phyloP scores from a whole-genome alignment of 2,329 filamentous ascomycete species.

The Pyrenophora graminea region DNA sequence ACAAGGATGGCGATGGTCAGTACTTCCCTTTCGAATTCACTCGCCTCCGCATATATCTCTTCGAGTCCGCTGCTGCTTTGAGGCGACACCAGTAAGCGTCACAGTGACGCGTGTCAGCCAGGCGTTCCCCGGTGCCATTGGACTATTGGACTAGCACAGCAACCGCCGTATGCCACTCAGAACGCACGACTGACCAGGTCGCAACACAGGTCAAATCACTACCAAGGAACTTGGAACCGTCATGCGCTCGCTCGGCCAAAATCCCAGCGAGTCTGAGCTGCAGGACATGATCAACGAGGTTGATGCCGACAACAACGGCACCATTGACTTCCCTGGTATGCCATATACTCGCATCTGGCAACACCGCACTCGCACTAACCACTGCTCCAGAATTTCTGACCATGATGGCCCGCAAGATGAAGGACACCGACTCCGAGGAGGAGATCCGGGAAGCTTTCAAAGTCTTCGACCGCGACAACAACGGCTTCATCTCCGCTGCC shows the following conservation, averaged over 20 bases:
- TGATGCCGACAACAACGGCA: constrained; percentile 67
- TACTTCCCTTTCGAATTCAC: constrained; percentile 11
- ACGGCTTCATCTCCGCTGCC: constrained; percentile 66
- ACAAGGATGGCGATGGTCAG: constrained; percentile 64
- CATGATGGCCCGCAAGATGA: constrained; percentile 68
- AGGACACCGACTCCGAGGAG: constrained; percentile 65
- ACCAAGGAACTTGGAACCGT: constrained; percentile 66
- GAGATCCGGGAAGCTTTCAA: constrained; percentile 69
- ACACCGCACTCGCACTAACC: background rate
- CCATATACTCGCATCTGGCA: background rate
- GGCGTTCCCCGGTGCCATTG: background rate
- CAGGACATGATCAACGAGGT: constrained; percentile 70
- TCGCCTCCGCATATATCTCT: background rate
- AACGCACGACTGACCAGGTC: constrained; percentile 28
- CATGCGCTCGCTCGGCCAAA: constrained; percentile 67
- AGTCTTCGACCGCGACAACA: constrained; percentile 69
- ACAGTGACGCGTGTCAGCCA: background rate
- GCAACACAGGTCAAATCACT: constrained; percentile 62
- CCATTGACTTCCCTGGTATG: constrained; percentile 66
- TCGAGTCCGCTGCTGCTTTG: background rate
- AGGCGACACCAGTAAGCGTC: background rate
- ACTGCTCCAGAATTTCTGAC: constrained; percentile 61
- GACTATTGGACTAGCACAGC: constrained; percentile 8
- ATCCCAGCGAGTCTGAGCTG: constrained; percentile 65
- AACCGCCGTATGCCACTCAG: constrained; percentile 6